Conservation (phyloP, 495 filamentous ascomycete genomes). For the Neurospora sp. region DNA sequence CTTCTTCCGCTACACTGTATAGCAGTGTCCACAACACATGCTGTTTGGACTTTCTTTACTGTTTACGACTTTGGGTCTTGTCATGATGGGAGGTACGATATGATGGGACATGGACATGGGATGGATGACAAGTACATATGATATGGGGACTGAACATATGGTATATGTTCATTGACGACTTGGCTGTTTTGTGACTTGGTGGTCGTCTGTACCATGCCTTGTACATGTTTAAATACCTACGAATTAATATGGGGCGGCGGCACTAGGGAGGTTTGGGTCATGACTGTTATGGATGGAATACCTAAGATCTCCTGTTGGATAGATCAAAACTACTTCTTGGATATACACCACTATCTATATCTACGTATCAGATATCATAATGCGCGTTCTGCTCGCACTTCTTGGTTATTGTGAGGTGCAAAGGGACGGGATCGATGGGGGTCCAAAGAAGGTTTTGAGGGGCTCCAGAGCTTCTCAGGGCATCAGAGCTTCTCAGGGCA, state of each 20-base stretch:
- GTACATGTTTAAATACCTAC: background rate
- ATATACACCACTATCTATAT: background rate
- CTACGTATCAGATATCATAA: background rate
- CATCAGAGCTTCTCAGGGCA: background rate
- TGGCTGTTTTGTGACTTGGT: background rate
- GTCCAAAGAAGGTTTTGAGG: background rate
- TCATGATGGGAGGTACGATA: background rate
- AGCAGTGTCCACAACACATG: background rate
- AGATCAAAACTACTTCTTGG: background rate
- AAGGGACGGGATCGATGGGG: background rate
- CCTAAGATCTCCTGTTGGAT: background rate
- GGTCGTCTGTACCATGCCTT: background rate
- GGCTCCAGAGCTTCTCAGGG: background rate
- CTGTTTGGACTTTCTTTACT: background rate
- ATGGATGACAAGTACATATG: background rate
- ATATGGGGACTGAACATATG: background rate
- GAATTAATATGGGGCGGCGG: background rate
- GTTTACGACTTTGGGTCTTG: background rate
- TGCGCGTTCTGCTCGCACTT: background rate
- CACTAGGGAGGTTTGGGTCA: background rate
- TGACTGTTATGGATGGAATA: background rate
- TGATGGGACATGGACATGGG: background rate
- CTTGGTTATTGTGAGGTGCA: background rate
- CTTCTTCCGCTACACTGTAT: conserved; percentile 47
- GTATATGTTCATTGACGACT: background rate